Percentiles rank a stretch among this genome's conserved stretches.
These are phyloP conservation scores for Ilyonectria sp. DNA, from an alignment of 2,329 filamentous ascomycete species.

Conservation along the genomic window DNA sequence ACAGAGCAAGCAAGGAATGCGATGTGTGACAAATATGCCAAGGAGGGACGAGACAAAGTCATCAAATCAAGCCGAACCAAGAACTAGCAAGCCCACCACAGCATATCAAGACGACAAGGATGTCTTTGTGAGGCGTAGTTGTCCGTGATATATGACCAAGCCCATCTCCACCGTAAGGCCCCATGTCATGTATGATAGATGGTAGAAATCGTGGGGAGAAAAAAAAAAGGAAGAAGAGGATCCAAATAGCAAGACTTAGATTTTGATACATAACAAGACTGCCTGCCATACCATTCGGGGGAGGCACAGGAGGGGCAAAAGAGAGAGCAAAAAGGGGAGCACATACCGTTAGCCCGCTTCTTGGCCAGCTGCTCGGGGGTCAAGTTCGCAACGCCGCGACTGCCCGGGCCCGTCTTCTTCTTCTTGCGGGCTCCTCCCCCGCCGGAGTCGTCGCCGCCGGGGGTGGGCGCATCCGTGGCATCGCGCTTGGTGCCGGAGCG, in stretches of 20 bases:
- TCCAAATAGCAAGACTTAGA: neutral
- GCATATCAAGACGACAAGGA: neutral
- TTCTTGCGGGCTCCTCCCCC: slow-evolving; percentile 55
- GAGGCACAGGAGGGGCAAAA: neutral
- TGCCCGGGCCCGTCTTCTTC: slow-evolving; percentile 61
- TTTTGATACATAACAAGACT: neutral
- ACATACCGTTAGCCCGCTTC: slow-evolving; percentile 71
- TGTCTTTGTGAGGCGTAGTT: neutral
- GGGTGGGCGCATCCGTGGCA: slow-evolving; percentile 38
- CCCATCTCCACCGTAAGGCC: neutral
- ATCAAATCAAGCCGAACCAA: neutral
- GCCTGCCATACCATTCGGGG: neutral
- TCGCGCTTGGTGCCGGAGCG: slow-evolving; percentile 40
- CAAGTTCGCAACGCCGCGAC: slow-evolving; percentile 72
- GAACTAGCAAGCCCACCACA: neutral
- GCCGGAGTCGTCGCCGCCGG: slow-evolving; percentile 41
- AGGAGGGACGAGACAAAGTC: neutral
- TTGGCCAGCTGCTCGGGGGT: slow-evolving; percentile 83
- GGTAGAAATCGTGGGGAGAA: neutral
- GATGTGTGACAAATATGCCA: neutral
- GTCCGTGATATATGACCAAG: slow-evolving; percentile 4
- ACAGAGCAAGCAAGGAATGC: slow-evolving; percentile 7
- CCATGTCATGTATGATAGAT: neutral
- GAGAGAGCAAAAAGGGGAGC: neutral
- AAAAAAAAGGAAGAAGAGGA: neutral